A percentile compares a stretch with the other conserved stretches of the same genome.
Evolutionary conservation across 1,284 basidiomycete genomes (phyloP).

Genomic region (Pulveroboletus sp.): DNA sequence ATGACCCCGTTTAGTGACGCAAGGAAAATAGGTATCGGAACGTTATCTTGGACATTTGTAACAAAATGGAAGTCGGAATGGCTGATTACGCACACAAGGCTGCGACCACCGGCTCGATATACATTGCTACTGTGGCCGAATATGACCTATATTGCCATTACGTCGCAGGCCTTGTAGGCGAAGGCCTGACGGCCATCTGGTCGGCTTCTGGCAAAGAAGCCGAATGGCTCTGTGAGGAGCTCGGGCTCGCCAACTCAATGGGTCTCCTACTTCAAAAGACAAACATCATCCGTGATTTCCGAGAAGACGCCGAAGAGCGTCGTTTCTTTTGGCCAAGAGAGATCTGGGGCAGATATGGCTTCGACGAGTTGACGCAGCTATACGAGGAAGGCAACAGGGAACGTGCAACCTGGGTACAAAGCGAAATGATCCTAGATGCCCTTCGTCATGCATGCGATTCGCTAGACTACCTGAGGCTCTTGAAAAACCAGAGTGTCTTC

Average conservation of each 20-base stretch:
- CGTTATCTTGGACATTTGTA: constrained; percentile 81
- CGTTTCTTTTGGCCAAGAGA: constrained; percentile 96
- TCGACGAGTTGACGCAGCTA: constrained; percentile 69
- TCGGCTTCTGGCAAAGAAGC: constrained; percentile 86
- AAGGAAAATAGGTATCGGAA: constrained; percentile 62
- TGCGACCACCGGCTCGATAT: constrained; percentile 66
- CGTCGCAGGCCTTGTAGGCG: constrained; percentile 96
- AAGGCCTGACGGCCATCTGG: constrained; percentile 92
- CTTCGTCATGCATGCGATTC: constrained; percentile 84
- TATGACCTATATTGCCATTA: constrained; percentile 99
- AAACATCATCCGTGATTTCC: constrained; percentile 95
- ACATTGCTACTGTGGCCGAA: constrained; percentile 76
- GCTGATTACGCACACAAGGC: constrained; percentile 90
- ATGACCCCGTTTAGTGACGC: neutral
- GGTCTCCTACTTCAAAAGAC: constrained; percentile 98
- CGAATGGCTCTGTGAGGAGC: constrained; percentile 75
- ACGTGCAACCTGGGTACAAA: constrained; percentile 78
- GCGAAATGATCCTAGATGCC: constrained; percentile 89
- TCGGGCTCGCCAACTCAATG: constrained; percentile 92
- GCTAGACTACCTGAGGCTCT: constrained; percentile 86
- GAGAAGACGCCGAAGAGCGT: constrained; percentile 86
- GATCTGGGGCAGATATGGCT: constrained; percentile 84
- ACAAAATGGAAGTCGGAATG: constrained; percentile 94
- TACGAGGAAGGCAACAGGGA: constrained; percentile 53
- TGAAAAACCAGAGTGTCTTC: constrained; percentile 93